Conservation (phyloP, 176 grass and related monocot genomes). For the Raddia distichophylla region DNA sequence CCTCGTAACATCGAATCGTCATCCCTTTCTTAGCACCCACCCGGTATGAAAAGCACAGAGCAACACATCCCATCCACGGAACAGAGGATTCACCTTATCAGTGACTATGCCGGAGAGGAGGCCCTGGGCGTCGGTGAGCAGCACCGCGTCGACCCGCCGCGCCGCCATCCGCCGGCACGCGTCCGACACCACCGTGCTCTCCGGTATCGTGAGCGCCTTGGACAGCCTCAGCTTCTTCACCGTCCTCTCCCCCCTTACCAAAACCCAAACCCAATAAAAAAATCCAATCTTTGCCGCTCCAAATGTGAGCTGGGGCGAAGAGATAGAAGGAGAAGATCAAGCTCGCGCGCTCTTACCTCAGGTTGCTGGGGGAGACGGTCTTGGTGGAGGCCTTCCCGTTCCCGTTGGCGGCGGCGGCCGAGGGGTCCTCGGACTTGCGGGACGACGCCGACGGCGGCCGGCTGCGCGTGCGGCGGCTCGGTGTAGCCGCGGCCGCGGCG, state of each 20-base stretch:
- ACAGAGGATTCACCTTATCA: constrained; percentile 63
- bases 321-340: neutral
- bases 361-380: constrained; percentile 42
- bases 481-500: constrained; percentile 30
- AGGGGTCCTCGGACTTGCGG: constrained; percentile 51
- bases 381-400: constrained; percentile 66
- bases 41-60: neutral
- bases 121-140: constrained; percentile 84
- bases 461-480: constrained; percentile 46
- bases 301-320: neutral
- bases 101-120: constrained; percentile 99
- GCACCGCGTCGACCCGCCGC: constrained; percentile 77
- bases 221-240: constrained; percentile 96
- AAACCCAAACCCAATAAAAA: constrained; percentile 20
- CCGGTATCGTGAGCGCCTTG: constrained; percentile 92
- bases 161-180: constrained; percentile 90
- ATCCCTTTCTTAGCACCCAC: neutral
- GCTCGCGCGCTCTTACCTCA: constrained; percentile 41
- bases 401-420: constrained; percentile 42
- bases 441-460: constrained; percentile 49
- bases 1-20: constrained; percentile 26
- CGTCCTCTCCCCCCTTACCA: constrained; percentile 75
- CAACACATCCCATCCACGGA: neutral
- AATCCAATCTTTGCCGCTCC: constrained; percentile 30
- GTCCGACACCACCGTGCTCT: constrained; percentile 85